Percentiles rank a stretch among this genome's conserved stretches.
Evolutionary conservation across 176 grass and related monocot species (phyloP).

Genomic region (sorghum (Sorghum bicolor)): DNA sequence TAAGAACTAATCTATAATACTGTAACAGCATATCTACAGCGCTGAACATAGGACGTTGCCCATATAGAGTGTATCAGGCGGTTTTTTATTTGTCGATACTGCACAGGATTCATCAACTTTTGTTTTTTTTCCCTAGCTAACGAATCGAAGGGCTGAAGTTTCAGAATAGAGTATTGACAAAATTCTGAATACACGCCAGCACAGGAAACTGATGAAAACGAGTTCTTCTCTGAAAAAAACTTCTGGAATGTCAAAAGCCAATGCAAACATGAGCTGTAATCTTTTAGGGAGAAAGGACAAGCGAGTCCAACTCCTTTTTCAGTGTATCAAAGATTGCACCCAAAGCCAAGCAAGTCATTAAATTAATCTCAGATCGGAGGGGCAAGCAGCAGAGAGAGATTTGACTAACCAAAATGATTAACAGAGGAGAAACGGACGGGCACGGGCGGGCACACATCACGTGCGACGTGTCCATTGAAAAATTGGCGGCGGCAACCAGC

Average conservation of each 20-base stretch:
- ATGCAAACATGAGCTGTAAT: neutral
- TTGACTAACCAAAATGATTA: neutral
- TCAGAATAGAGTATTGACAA: neutral
- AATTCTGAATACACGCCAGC: neutral
- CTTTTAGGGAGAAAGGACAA: neutral
- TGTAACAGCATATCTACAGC: too few species aligned
- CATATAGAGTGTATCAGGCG: too few species aligned
- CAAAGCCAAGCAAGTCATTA: neutral
- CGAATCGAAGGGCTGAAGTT: neutral
- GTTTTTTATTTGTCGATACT: too few species aligned
- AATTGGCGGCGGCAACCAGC: neutral
- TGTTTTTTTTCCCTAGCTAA: too few species aligned
- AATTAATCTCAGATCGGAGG: neutral
- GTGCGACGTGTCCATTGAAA: slow-evolving; percentile 7
- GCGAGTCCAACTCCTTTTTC: neutral
- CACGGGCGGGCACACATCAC: slow-evolving; percentile 18
- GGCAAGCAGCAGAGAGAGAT: neutral
- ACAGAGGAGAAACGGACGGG: neutral
- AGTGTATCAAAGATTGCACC: neutral
- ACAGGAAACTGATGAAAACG: neutral
- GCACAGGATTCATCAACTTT: too few species aligned
- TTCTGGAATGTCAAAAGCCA: neutral
- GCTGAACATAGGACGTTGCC: too few species aligned
- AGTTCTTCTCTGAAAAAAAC: too few species aligned
- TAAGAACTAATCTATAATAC: too few species aligned